Evolutionary conservation across 1,139 yeast species (phyloP).

Genomic region (Entelexis paramagnoliae): DNA sequence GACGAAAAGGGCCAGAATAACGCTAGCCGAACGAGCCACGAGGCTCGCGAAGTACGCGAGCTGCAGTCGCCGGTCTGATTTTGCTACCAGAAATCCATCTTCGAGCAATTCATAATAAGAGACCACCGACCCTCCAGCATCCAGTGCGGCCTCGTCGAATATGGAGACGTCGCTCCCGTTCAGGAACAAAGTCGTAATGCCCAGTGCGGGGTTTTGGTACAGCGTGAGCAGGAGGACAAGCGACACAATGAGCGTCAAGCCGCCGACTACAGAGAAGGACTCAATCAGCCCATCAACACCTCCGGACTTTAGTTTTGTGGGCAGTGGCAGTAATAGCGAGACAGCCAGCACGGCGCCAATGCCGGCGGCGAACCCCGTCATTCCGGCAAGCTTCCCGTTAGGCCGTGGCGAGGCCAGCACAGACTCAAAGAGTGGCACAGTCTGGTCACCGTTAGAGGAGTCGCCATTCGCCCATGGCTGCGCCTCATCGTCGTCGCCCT

Average conservation of each 20-base stretch:
- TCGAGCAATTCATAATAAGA: conserved; percentile 36
- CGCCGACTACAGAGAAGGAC: conserved; percentile 44
- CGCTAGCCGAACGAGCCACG: conserved; percentile 55
- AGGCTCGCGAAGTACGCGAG: conserved; percentile 55
- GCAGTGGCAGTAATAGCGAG: conserved; percentile 64
- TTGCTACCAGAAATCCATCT: conserved; percentile 40
- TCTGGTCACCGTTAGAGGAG: neutral
- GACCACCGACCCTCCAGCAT: conserved; percentile 20
- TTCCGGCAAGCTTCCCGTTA: conserved; percentile 31
- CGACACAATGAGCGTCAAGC: conserved; percentile 36
- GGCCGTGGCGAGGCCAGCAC: conserved; percentile 13
- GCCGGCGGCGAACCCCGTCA: conserved; percentile 55
- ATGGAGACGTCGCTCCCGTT: conserved; percentile 25
- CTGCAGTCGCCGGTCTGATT: conserved; percentile 31
- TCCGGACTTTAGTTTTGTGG: conserved; percentile 41
- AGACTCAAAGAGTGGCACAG: conserved; percentile 8
- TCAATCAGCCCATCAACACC: conserved; percentile 40
- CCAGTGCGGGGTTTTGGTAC: conserved; percentile 38
- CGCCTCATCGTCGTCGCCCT: neutral
- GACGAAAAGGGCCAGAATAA: conserved; percentile 50
- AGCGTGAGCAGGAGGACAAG: conserved; percentile 37
- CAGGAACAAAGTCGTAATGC: conserved; percentile 27
- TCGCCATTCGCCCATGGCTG: neutral
- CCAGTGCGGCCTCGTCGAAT: conserved; percentile 29
- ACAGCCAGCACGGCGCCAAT: conserved; percentile 53